These are phyloP conservation scores for Aureobasidium sp. DNA, from an alignment of 2,329 filamentous ascomycete genomes.

Conservation along the genomic window DNA sequence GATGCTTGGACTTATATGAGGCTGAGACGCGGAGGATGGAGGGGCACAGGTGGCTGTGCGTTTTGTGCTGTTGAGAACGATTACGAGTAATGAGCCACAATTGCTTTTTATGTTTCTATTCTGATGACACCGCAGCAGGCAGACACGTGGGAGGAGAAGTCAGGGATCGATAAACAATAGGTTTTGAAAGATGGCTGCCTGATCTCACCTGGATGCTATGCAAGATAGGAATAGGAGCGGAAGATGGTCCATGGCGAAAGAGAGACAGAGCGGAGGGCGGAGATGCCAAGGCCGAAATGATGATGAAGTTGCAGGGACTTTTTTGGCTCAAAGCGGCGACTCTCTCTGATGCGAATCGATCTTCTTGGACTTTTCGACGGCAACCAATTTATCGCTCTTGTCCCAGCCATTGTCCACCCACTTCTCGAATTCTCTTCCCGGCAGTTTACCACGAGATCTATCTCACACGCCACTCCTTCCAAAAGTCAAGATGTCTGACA, in stretches of 20 bases:
- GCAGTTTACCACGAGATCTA: background rate
- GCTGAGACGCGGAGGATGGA: constrained; percentile 3
- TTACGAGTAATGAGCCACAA: constrained; percentile 3
- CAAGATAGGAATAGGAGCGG: too few relatives aligned
- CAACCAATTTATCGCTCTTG: background rate
- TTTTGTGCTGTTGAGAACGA: background rate
- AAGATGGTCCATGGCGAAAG: too few relatives aligned
- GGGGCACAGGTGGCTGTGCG: constrained; percentile 19
- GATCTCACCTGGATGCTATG: too few relatives aligned
- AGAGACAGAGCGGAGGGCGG: background rate
- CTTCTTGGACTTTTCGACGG: constrained; percentile 12
- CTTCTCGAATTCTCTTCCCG: background rate
- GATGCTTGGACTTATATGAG: constrained; percentile 8
- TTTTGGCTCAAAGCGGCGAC: constrained; percentile 14
- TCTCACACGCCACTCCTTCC: background rate
- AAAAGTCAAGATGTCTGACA: constrained; percentile 56
- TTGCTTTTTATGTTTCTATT: background rate
- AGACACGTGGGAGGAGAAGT: background rate
- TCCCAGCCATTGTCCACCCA: background rate
- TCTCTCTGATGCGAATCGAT: background rate
- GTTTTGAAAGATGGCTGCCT: too few relatives aligned
- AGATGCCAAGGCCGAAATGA: constrained; percentile 4
- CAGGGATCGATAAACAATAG: too few relatives aligned
- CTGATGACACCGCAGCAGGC: background rate
- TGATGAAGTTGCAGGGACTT: constrained; percentile 21